Conservation (phyloP, 192 early-diverging fungal species). For the Glomus cerebriforme region DNA sequence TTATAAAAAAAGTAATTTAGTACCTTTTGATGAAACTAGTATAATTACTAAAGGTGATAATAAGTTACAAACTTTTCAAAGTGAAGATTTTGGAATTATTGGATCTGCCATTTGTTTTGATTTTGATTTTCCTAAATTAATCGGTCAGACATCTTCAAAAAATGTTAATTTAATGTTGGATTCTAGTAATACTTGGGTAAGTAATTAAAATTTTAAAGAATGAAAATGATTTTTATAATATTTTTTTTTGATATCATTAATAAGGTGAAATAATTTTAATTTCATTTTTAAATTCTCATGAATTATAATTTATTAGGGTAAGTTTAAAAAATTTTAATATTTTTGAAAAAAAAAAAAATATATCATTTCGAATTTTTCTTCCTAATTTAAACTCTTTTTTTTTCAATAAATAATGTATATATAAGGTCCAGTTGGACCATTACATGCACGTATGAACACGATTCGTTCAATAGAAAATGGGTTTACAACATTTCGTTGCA, state of each 20-base stretch:
- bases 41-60: slow-evolving; percentile 36
- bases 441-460: slow-evolving; percentile 41
- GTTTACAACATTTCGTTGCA: slow-evolving; percentile 46
- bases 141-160: slow-evolving; percentile 46
- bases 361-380: not conserved
- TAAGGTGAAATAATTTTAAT: not conserved
- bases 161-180: slow-evolving; percentile 50
- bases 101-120: slow-evolving; percentile 53
- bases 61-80: slow-evolving; percentile 39
- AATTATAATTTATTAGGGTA: not conserved
- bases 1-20: slow-evolving; percentile 49
- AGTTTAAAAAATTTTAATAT: not conserved
- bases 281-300: not conserved
- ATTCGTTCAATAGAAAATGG: slow-evolving; percentile 52
- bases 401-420: not conserved
- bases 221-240: too few species aligned
- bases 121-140: slow-evolving; percentile 46
- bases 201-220: not conserved
- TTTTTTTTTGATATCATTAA: too few species aligned
- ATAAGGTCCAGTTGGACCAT: slow-evolving; percentile 47
- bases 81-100: slow-evolving; percentile 43
- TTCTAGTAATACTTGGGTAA: slow-evolving; percentile 51
- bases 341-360: not conserved
- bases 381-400: not conserved
- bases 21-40: slow-evolving; percentile 41